Evolutionary conservation across 108 stramenopile genomes (phyloP).

Genomic region (Craspedostauros australis): DNA sequence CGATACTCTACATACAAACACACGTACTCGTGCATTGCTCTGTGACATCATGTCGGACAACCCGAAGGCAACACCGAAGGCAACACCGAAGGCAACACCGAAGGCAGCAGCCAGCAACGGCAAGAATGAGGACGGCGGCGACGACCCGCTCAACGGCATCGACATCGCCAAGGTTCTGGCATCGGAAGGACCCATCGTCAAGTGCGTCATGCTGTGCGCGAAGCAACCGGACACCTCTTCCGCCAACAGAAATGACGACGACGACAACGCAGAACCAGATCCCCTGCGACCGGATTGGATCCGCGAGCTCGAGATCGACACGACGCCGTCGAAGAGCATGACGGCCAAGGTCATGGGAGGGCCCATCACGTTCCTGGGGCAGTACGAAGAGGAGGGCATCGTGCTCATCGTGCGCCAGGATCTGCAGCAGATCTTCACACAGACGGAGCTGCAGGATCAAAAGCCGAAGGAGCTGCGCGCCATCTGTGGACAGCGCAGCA

Average conservation of each 20-base stretch:
- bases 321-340: constrained; percentile 68
- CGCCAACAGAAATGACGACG: constrained; percentile 1
- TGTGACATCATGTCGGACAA: too few relatives aligned
- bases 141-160: too few relatives aligned
- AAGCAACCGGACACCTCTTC: neutral
- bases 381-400: constrained; percentile 81
- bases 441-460: neutral
- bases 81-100: too few relatives aligned
- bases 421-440: too few relatives aligned
- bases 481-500: constrained; percentile 22
- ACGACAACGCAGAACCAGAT: constrained; percentile 9
- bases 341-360: constrained; percentile 59
- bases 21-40: too few relatives aligned
- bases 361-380: constrained; percentile 79
- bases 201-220: constrained; percentile 61
- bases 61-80: too few relatives aligned
- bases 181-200: constrained; percentile 68
- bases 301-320: constrained; percentile 72
- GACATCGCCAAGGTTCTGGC: constrained; percentile 66
- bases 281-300: neutral
- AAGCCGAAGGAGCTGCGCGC: constrained; percentile 10
- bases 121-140: too few relatives aligned
- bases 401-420: constrained; percentile 64
- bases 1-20: too few relatives aligned
- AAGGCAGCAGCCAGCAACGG: too few relatives aligned